A percentile compares a stretch with the other conserved stretches of the same genome.
phyloP scores from a whole-genome alignment of 2,329 filamentous ascomycete species.

The Aspergillus sp. region DNA sequence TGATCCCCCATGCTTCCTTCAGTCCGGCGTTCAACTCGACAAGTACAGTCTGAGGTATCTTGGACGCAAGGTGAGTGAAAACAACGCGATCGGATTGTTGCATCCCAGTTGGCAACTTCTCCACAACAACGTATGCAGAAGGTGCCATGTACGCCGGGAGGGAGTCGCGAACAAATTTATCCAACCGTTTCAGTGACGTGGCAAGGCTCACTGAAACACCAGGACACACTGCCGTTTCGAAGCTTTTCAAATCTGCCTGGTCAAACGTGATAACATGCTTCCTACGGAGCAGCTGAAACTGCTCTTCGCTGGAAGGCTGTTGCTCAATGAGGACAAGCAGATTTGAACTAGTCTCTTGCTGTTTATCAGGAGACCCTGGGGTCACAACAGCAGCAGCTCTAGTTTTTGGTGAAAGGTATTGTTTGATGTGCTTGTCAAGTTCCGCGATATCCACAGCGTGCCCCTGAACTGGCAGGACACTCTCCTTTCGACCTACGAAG shows the following conservation, averaged over 20 bases:
- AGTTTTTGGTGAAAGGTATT: constrained; percentile 30
- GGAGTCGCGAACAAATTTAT: constrained; percentile 43
- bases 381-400: constrained; percentile 29
- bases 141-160: constrained; percentile 48
- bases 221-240: constrained; percentile 15
- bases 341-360: constrained; percentile 19
- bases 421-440: constrained; percentile 38
- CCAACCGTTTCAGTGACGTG: constrained; percentile 37
- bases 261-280: constrained; percentile 21
- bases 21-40: constrained; percentile 16
- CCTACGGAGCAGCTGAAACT: constrained; percentile 24
- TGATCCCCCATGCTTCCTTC: constrained; percentile 33
- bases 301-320: constrained; percentile 20
- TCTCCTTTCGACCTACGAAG: constrained; percentile 34
- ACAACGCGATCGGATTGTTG: constrained; percentile 29
- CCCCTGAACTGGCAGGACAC: constrained; percentile 32
- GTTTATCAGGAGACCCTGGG: constrained; percentile 7
- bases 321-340: constrained; percentile 35
- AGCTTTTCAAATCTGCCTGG: constrained; percentile 8
- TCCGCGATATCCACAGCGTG: constrained; percentile 41
- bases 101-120: constrained; percentile 30
- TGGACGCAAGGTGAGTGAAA: constrained; percentile 30
- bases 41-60: constrained; percentile 17
- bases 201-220: constrained; percentile 31
- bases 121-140: constrained; percentile 42